Evolutionary conservation across 768 basidiomycete species (phyloP).

Genomic region (Peribolospora baueri): DNA sequence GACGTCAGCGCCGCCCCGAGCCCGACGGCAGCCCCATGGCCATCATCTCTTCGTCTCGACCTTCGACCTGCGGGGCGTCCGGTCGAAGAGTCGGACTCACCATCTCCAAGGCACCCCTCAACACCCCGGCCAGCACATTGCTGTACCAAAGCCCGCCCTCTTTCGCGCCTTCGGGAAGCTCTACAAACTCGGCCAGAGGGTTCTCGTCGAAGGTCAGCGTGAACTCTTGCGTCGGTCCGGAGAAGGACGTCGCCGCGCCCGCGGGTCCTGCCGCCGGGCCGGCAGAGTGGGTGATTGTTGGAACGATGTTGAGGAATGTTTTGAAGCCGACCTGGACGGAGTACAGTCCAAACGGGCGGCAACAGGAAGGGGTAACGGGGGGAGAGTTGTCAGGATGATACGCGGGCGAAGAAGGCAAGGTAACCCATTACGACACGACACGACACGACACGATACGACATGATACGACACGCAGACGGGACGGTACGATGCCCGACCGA

Average conservation of each 20-base stretch:
- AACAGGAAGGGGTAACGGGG: background rate
- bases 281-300: constrained; percentile 45
- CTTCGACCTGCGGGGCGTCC: background rate
- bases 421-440: background rate
- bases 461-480: too few species aligned
- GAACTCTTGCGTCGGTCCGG: constrained; percentile 26
- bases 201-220: constrained; percentile 80
- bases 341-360: background rate
- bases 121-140: constrained; percentile 81
- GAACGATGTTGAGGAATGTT: constrained; percentile 80
- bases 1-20: too few species aligned
- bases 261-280: constrained; percentile 19
- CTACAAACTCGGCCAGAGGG: constrained; percentile 87
- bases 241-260: too few species aligned
- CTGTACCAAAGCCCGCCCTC: constrained; percentile 92
- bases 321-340: constrained; percentile 78
- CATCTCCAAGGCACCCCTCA: constrained; percentile 89
- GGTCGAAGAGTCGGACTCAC: constrained; percentile 25
- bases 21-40: background rate
- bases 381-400: background rate
- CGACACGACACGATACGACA: too few species aligned
- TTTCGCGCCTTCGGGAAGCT: constrained; percentile 42
- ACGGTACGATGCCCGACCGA: background rate
- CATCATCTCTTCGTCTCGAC: background rate
- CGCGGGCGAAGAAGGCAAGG: background rate